These are phyloP conservation scores for Exobasidium cylindrosporum DNA, from an alignment of 1,284 basidiomycete species.

Conservation along the genomic window DNA sequence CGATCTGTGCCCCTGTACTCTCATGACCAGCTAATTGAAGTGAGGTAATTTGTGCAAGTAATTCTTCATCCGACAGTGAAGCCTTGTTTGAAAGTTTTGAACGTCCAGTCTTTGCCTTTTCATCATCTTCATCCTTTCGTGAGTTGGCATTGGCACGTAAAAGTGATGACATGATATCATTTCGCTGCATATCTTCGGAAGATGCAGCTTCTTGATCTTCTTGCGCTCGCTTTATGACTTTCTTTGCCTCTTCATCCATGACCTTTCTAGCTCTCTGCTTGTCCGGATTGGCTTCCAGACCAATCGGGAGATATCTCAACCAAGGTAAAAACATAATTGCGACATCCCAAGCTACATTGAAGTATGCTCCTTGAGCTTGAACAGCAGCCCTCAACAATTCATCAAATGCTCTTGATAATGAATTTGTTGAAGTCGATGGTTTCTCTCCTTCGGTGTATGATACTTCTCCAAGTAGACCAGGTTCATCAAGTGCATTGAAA, in stretches of 20 bases:
- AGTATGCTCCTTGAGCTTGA: neutral
- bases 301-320: constrained; percentile 1
- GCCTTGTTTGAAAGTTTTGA: constrained; percentile 2
- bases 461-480: constrained; percentile 17
- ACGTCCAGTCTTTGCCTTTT: no score
- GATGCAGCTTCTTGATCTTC: neutral
- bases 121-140: neutral
- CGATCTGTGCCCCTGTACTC: constrained; percentile 40
- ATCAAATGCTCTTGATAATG: constrained; percentile 16
- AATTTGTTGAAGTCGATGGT: constrained; percentile 58
- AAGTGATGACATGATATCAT: constrained; percentile 6
- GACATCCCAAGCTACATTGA: constrained; percentile 9
- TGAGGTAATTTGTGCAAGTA: constrained; percentile 45
- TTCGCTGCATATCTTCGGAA: neutral
- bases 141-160: constrained; percentile 8
- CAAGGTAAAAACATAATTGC: constrained; percentile 12
- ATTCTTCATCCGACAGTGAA: constrained; percentile 35
- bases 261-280: constrained; percentile 8
- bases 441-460: constrained; percentile 66
- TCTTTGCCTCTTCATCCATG: constrained; percentile 5
- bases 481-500: constrained; percentile 14
- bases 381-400: constrained; percentile 4
- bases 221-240: constrained; percentile 9
- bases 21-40: constrained; percentile 45
- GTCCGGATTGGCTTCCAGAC: neutral